phyloP scores from a whole-genome alignment of 306 rosid genomes.

The Cucumis sativus region DNA sequence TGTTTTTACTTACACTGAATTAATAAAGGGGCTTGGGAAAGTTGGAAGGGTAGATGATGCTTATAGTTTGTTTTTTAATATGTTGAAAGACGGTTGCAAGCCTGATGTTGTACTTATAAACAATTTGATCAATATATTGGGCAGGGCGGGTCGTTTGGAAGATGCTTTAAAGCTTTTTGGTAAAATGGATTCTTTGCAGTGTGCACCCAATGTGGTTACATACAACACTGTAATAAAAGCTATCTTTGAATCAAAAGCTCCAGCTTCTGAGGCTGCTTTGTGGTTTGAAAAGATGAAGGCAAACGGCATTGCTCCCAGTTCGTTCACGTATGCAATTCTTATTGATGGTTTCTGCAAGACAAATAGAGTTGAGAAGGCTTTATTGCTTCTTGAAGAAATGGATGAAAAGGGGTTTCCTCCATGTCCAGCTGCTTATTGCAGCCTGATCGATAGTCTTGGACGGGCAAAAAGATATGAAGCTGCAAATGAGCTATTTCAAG shows the following conservation, averaged over 20 bases:
- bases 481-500: conserved; percentile 82
- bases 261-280: conserved; percentile 42
- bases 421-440: conserved; percentile 94
- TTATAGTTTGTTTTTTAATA: conserved; percentile 31
- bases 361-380: conserved; percentile 69
- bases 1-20: conserved; percentile 70
- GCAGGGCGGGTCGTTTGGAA: conserved; percentile 53
- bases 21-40: conserved; percentile 83
- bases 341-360: conserved; percentile 92
- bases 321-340: conserved; percentile 79
- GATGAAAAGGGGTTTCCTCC: conserved; percentile 84
- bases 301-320: conserved; percentile 58
- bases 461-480: conserved; percentile 81
- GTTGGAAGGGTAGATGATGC: conserved; percentile 76
- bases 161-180: conserved; percentile 47
- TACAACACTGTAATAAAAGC: conserved; percentile 67
- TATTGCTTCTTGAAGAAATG: conserved; percentile 96
- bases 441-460: conserved; percentile 87
- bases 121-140: conserved; percentile 70
- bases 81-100: conserved; percentile 55
- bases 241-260: conserved; percentile 57
- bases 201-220: conserved; percentile 71
- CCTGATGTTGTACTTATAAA: conserved; percentile 78
- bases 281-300: conserved; percentile 88
- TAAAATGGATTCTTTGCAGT: conserved; percentile 46